Conservation (phyloP, 257 asterid genomes). For the Lavandula angustifolia region DNA sequence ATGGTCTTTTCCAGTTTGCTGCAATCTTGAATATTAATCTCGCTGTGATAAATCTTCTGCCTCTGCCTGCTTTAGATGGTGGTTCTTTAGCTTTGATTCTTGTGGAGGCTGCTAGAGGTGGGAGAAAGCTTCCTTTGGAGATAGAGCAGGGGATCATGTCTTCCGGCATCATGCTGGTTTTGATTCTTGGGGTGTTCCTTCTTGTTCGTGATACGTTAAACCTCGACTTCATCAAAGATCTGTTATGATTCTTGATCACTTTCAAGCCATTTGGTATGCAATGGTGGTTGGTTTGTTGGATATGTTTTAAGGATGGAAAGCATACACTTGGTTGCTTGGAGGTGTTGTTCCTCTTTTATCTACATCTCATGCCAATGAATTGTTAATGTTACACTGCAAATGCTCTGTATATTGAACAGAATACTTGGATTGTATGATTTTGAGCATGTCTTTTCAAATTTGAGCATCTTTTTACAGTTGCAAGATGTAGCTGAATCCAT, state of each 20-base stretch:
- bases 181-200: slow-evolving; percentile 77
- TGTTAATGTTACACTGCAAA: slow-evolving; percentile 17
- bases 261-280: slow-evolving; percentile 18
- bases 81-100: slow-evolving; percentile 86
- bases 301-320: not conserved
- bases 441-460: slow-evolving; percentile 12
- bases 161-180: slow-evolving; percentile 74
- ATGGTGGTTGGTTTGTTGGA: slow-evolving; percentile 15
- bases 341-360: slow-evolving; percentile 21
- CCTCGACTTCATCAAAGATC: slow-evolving; percentile 73
- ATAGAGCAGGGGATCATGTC: slow-evolving; percentile 91
- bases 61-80: slow-evolving; percentile 93
- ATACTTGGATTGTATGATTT: slow-evolving; percentile 22
- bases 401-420: slow-evolving; percentile 10
- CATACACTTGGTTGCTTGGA: slow-evolving; percentile 18
- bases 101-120: slow-evolving; percentile 91
- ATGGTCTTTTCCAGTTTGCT: slow-evolving; percentile 94
- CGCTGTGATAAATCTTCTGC: slow-evolving; percentile 92
- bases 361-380: slow-evolving; percentile 23
- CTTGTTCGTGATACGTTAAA: slow-evolving; percentile 88
- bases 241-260: slow-evolving; percentile 50
- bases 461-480: slow-evolving; percentile 8
- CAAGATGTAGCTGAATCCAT: slow-evolving; percentile 14
- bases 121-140: slow-evolving; percentile 84
- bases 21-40: slow-evolving; percentile 85